Percentiles rank a stretch among this genome's conserved stretches.
phyloP scores from a whole-genome alignment of 2,329 filamentous ascomycete species.

The Magnaporthiopsis poae region DNA sequence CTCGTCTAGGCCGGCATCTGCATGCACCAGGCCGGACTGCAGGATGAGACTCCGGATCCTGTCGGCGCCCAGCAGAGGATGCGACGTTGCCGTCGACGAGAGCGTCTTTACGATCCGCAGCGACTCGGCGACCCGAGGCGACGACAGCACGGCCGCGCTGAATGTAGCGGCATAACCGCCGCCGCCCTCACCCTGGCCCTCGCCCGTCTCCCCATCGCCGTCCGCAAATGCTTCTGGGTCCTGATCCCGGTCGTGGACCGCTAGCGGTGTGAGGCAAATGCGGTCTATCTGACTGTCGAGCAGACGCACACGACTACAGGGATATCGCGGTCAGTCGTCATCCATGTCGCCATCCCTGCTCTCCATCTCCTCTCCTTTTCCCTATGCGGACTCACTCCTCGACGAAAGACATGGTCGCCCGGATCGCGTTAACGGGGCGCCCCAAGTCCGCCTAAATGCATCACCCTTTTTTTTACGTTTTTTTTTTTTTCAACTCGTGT shows the following conservation, averaged over 20 bases:
- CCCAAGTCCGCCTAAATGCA: neutral
- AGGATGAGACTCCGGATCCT: slow-evolving; percentile 54
- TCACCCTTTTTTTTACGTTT: neutral
- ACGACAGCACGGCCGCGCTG: slow-evolving; percentile 34
- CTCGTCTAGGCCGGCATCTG: slow-evolving; percentile 18
- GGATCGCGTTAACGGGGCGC: neutral
- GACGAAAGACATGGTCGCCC: slow-evolving; percentile 33
- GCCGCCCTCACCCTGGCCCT: slow-evolving; percentile 1
- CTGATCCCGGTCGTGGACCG: slow-evolving; percentile 26
- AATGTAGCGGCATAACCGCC: slow-evolving; percentile 19
- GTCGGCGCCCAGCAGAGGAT: slow-evolving; percentile 48
- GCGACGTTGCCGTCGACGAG: slow-evolving; percentile 58
- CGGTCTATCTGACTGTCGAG: slow-evolving; percentile 47
- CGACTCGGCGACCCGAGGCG: slow-evolving; percentile 49
- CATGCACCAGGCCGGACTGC: slow-evolving; percentile 47
- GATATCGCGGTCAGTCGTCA: slow-evolving; percentile 23
- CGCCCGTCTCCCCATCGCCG: slow-evolving; percentile 1
- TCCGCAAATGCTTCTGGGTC: slow-evolving; percentile 15
- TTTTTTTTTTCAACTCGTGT: neutral
- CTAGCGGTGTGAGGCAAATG: slow-evolving; percentile 39
- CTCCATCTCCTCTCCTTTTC: too few relatives aligned
- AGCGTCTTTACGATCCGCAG: slow-evolving; percentile 60
- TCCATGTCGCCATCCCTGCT: neutral
- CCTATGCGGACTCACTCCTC: slow-evolving; percentile 31
- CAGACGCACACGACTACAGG: slow-evolving; percentile 14